Percentiles rank a stretch among this genome's conserved stretches.
Conservation (phyloP, 139 green algal genomes). For the Deuterostichococcus epilithicus region DNA sequence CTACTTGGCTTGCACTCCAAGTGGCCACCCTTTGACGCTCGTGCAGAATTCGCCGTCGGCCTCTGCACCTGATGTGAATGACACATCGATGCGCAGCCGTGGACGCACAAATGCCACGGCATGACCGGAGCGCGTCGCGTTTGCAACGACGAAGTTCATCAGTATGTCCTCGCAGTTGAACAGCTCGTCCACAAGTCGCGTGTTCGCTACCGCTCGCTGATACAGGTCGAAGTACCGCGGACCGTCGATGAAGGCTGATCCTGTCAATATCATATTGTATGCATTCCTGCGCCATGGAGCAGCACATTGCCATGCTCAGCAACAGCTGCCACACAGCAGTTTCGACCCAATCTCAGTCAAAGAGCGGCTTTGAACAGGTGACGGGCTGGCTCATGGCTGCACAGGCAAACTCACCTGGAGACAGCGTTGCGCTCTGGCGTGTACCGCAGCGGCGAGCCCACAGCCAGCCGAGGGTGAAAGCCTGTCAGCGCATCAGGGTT, state of each 20-base stretch:
- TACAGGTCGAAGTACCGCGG: slow-evolving; percentile 28
- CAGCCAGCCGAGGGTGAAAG: slow-evolving; percentile 30
- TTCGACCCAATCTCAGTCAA: too few relatives aligned
- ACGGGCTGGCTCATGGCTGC: too few relatives aligned
- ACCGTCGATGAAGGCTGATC: slow-evolving; percentile 44
- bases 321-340: too few relatives aligned
- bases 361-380: too few relatives aligned
- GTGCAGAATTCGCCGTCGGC: too few relatives aligned
- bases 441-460: slow-evolving; percentile 24
- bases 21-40: too few relatives aligned
- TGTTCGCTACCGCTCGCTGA: not conserved
- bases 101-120: not conserved
- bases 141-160: slow-evolving; percentile 49
- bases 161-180: slow-evolving; percentile 56
- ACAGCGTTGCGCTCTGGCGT: slow-evolving; percentile 16
- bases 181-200: slow-evolving; percentile 29
- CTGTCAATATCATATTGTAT: slow-evolving; percentile 49
- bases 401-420: slow-evolving; percentile 7
- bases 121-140: not conserved
- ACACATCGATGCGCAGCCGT: not conserved
- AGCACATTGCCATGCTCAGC: too few relatives aligned
- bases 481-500: slow-evolving; percentile 31
- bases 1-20: too few relatives aligned
- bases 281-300: slow-evolving; percentile 9
- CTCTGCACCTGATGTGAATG: not conserved